Evolutionary conservation across 1,284 basidiomycete genomes (phyloP).

Genomic region (Calocybe gambosa): DNA sequence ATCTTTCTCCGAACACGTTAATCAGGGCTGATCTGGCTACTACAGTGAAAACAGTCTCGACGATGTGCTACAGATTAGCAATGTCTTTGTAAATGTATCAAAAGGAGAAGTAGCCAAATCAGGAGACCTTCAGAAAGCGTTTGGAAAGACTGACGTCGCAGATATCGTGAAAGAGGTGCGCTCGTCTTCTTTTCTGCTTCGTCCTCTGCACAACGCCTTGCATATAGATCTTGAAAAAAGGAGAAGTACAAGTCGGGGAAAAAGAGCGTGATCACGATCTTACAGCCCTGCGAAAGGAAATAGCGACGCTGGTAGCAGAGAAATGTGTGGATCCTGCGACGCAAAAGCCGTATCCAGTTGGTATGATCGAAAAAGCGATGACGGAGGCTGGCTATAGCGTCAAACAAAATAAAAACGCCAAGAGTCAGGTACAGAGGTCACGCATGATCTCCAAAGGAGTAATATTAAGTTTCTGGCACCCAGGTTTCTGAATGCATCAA

Average conservation of each 20-base stretch:
- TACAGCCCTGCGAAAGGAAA: slow-evolving; percentile 80
- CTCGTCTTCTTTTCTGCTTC: not conserved
- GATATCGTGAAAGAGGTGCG: slow-evolving; percentile 80
- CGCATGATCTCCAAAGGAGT: not conserved
- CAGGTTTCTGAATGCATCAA: slow-evolving; percentile 92
- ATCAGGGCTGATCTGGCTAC: slow-evolving; percentile 8
- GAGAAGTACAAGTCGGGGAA: slow-evolving; percentile 95
- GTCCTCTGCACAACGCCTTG: too few species aligned
- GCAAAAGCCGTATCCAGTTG: slow-evolving; percentile 86
- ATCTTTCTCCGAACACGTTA: not conserved
- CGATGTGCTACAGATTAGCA: slow-evolving; percentile 95
- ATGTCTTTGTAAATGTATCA: slow-evolving; percentile 94
- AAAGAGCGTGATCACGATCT: slow-evolving; percentile 94
- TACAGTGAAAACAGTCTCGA: slow-evolving; percentile 86
- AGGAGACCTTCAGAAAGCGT: slow-evolving; percentile 88
- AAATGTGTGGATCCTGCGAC: slow-evolving; percentile 93
- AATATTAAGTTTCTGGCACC: not conserved
- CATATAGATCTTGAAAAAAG: slow-evolving; percentile 96
- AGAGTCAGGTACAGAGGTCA: slow-evolving; percentile 66
- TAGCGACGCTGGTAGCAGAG: slow-evolving; percentile 90
- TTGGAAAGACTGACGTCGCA: slow-evolving; percentile 69
- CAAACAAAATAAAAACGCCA: slow-evolving; percentile 84
- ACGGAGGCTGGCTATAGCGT: slow-evolving; percentile 90
- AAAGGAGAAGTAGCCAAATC: slow-evolving; percentile 92
- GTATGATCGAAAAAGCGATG: slow-evolving; percentile 99